Percentiles rank a stretch among this genome's conserved stretches.
phyloP scores from a whole-genome alignment of 148 eudicot species.

The Fallopia convolvulus region DNA sequence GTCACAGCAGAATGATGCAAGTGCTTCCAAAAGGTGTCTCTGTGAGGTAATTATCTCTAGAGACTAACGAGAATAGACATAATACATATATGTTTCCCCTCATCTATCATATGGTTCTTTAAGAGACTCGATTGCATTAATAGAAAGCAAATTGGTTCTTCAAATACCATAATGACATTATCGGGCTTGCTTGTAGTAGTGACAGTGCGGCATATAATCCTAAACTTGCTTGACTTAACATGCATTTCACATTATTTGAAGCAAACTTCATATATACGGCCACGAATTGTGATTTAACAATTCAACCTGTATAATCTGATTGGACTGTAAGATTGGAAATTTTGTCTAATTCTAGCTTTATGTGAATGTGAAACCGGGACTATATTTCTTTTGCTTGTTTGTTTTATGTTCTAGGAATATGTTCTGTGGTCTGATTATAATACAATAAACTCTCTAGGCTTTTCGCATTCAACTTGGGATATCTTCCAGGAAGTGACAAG shows the following conservation, averaged over 20 bases:
- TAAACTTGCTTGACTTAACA: neutral
- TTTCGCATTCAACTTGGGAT: conserved; percentile 97
- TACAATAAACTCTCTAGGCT: conserved; percentile 34
- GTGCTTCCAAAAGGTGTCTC: conserved; percentile 46
- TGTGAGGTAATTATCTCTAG: conserved; percentile 43
- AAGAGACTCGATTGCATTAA: neutral
- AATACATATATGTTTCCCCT: neutral
- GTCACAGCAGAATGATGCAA: conserved; percentile 82
- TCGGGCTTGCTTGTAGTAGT: neutral
- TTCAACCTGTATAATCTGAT: neutral
- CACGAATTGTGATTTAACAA: neutral
- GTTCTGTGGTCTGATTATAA: neutral
- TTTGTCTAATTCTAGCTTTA: neutral
- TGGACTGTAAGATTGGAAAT: neutral
- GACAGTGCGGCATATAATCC: neutral
- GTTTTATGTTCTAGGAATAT: neutral
- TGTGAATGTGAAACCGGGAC: neutral
- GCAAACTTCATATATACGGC: neutral
- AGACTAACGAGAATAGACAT: neutral
- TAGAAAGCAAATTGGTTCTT: neutral
- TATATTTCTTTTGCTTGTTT: neutral
- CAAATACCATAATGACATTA: neutral
- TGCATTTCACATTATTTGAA: neutral
- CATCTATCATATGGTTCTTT: neutral
- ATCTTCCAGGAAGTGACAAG: conserved; percentile 94